Conservation (phyloP, 1,139 yeast species). For the Sugiyamaella castrensis region DNA sequence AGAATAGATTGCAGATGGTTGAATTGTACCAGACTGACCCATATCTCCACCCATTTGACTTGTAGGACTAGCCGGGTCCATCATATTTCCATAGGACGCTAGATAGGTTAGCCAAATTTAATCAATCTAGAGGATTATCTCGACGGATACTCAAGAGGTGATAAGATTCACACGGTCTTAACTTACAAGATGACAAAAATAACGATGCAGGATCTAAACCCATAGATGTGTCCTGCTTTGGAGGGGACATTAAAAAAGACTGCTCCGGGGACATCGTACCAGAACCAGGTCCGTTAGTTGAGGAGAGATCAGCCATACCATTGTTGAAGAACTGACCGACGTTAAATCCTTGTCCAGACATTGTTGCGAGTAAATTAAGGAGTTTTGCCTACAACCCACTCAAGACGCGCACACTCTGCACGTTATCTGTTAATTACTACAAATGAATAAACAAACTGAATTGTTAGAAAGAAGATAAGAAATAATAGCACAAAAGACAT, state of each 20-base stretch:
- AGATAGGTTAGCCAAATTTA: not conserved
- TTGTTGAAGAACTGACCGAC: constrained; percentile 10
- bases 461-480: too few relatives aligned
- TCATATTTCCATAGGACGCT: constrained; percentile 9
- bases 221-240: constrained; percentile 4
- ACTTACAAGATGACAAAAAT: constrained; percentile 11
- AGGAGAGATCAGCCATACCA: not conserved
- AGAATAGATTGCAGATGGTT: constrained; percentile 26
- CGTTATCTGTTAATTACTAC: too few relatives aligned
- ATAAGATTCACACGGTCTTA: not conserved
- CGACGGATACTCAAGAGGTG: too few relatives aligned
- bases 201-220: constrained; percentile 10
- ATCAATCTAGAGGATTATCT: too few relatives aligned
- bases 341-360: constrained; percentile 10
- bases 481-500: too few relatives aligned
- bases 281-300: not conserved
- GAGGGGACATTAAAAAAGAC: constrained; percentile 6
- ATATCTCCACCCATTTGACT: constrained; percentile 4
- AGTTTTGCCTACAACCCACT: too few relatives aligned
- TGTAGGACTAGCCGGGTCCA: constrained; percentile 9
- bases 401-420: too few relatives aligned
- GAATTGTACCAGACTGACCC: constrained; percentile 17
- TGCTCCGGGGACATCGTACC: constrained; percentile 10
- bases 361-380: not conserved
- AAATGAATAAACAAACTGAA: too few relatives aligned